Base-by-base conservation (phyloP, 805 yeast genomes). In the Kodamaea kakaduensis region DNA sequence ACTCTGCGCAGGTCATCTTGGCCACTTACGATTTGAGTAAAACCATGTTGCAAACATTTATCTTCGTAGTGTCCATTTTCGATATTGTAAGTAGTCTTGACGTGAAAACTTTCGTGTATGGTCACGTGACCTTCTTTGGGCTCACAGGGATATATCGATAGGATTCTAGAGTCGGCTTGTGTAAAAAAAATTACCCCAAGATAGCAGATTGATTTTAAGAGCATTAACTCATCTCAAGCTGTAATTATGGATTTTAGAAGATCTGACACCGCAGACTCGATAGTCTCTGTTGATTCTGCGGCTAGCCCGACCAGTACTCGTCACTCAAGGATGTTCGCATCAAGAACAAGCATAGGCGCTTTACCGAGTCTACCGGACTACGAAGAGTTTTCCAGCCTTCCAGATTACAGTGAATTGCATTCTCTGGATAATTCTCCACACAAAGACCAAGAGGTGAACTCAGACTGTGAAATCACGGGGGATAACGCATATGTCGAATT, bases 1-100 rank as follows among this genome's bases (percentile, higher is more conserved):
- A 87, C 96, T 78, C 90, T 89, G 82, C 94, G 95, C 73, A 84
- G 77, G 84, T 82, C 78, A 84, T 71, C 56, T 75, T 67, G 93
- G 79, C 94, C 78, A 54, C 73, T 90, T 78, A 81, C 82, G 95
- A 93, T 79, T 86, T 85, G 96, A 90, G 97, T 88, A 85, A 85
- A 89, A 89, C 97, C 97, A 89, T 90, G 95, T 87, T 80, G 97
- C 95, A 70, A 61, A 90, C 97, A 90, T 80, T 52, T 28, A 25
- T 32, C n/a, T n/a, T n/a, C n/a, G n/a, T n/a, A n/a, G n/a, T n/a
- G n/a, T n/a, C n/a, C n/a, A 9, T 23, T 23, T 23, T 23, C 25
- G 12, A 23, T n/a, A n/a, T n/a, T n/a, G n/a, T n/a, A n/a, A n/a
- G n/a, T n/a, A n/a, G n/a, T n/a, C n/a, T n/a, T n/a, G n/a, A n/a